These are phyloP conservation scores for Podaxis carcinomalis DNA, from an alignment of 768 basidiomycete species.

Conservation along the genomic window DNA sequence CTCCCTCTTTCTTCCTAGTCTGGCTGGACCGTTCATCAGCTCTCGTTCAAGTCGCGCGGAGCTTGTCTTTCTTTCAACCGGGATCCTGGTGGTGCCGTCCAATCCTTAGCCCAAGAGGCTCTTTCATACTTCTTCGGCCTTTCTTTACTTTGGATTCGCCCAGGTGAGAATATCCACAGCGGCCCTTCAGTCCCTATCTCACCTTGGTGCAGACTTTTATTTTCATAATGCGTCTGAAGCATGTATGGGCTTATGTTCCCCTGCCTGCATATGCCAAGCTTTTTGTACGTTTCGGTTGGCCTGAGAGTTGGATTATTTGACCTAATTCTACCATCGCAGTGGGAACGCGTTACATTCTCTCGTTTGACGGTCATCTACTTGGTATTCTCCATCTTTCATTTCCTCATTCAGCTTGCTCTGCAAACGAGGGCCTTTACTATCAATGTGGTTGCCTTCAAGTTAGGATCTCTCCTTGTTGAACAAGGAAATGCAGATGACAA, in stretches of 20 bases:
- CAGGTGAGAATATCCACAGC: not conserved
- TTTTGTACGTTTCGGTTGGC: conserved; percentile 28
- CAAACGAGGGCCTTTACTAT: conserved; percentile 64
- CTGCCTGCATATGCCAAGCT: conserved; percentile 26
- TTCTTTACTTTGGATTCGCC: not conserved
- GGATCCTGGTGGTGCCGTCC: conserved; percentile 3
- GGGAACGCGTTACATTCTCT: conserved; percentile 68
- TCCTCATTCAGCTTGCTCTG: conserved; percentile 60
- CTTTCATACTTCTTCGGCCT: not conserved
- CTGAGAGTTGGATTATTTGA: conserved; percentile 17
- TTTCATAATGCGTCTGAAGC: conserved; percentile 19
- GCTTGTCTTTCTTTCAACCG: not conserved
- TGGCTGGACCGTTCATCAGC: conserved; percentile 21
- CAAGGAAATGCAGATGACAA: conserved; percentile 43
- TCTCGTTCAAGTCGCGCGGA: not conserved
- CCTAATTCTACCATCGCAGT: conserved; percentile 33
- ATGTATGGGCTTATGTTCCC: conserved; percentile 31
- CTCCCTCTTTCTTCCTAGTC: conserved; percentile 15
- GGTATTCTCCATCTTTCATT: conserved; percentile 62
- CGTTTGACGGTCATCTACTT: conserved; percentile 63
- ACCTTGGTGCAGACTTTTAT: not conserved
- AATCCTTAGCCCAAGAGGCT: not conserved
- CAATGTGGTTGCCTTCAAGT: conserved; percentile 53
- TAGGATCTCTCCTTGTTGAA: conserved; percentile 46
- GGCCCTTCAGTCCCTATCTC: not conserved